Conservation (phyloP, 2,329 filamentous ascomycete genomes). For the Aureobasidium sp. region DNA sequence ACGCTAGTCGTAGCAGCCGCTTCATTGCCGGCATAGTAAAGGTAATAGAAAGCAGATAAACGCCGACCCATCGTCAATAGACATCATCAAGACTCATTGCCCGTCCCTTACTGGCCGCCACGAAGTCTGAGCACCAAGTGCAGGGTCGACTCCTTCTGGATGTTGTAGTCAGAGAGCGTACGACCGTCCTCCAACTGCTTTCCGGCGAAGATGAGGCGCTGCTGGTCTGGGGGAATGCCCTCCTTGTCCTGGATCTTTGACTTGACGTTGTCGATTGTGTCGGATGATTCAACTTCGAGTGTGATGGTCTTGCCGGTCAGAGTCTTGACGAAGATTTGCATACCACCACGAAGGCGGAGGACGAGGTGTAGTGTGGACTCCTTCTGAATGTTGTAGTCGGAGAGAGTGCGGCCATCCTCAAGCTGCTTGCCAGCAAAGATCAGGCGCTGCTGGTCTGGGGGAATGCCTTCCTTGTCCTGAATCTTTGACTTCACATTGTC, state of each 20-base stretch:
- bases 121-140: slow-evolving; percentile 56
- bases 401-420: slow-evolving; percentile 82
- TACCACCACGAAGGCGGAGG: slow-evolving; percentile 91
- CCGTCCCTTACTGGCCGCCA: slow-evolving; percentile 41
- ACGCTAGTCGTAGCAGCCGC: slow-evolving; percentile 8
- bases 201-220: slow-evolving; percentile 88
- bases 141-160: slow-evolving; percentile 60
- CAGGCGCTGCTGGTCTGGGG: slow-evolving; percentile 86
- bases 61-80: slow-evolving; percentile 15
- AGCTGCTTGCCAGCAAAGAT: slow-evolving; percentile 93
- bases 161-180: slow-evolving; percentile 80
- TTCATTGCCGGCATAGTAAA: not conserved
- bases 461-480: slow-evolving; percentile 72
- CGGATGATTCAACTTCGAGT: slow-evolving; percentile 93
- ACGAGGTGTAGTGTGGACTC: slow-evolving; percentile 88
- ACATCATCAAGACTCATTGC: not conserved
- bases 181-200: slow-evolving; percentile 93
- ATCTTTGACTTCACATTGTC: slow-evolving; percentile 95
- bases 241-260: slow-evolving; percentile 99
- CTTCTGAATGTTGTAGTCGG: slow-evolving; percentile 94
- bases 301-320: slow-evolving; percentile 99
- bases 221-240: slow-evolving; percentile 91
- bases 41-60: not conserved
- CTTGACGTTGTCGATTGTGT: slow-evolving; percentile 99
- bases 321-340: slow-evolving; percentile 82